Evolutionary conservation across 1,284 basidiomycete species (phyloP), one percentile per base, ranked within the genome.

Genomic region (Trametes pubescens): DNA sequence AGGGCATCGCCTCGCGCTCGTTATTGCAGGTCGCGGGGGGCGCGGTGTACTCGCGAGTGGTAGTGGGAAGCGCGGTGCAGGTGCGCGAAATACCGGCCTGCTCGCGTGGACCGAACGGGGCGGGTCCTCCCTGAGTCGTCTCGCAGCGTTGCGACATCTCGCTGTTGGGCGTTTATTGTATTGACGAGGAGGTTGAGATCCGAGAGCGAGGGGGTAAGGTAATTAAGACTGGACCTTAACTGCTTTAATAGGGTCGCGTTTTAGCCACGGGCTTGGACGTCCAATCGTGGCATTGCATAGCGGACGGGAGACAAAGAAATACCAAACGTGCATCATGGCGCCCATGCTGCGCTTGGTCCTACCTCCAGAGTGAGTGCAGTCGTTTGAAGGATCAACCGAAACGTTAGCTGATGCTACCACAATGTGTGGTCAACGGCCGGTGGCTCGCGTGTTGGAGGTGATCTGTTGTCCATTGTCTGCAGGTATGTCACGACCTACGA

Each of bases 141-240:
- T 47, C 2, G 51, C 40, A 54, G 29, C 35, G 34, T 14, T 51
- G 59, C 34, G 59, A 16, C 59, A 53, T 54, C 24, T 58, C 55
- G 34, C 9, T 16, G 16, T 21, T 40, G 21, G n/a, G 8, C 26
- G 18, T n/a, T 10, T 29, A 26, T 29, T 26, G 24, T 29, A 29
- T 47, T 26, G 32, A 14, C 18, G 35, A 14, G 9, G 35, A 29
- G 16, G 51, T 24, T 24, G 34, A 21, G 5, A 26, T 3, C 13
- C 3, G 2, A 13, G 4, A 29, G n/a, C n/a, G n/a, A n/a, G n/a
- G n/a, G n/a, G n/a, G n/a, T n/a, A n/a, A n/a, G n/a, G n/a, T n/a
- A n/a, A n/a, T n/a, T n/a, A n/a, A n/a, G n/a, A n/a, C n/a, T n/a
- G n/a, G n/a, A n/a, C n/a, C n/a, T n/a, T n/a, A n/a, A n/a, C n/a